A percentile compares a stretch with the other conserved stretches of the same genome.
phyloP scores from a whole-genome alignment of 192 early-diverging fungal genomes.

The Globomyces pollinis-pini region DNA sequence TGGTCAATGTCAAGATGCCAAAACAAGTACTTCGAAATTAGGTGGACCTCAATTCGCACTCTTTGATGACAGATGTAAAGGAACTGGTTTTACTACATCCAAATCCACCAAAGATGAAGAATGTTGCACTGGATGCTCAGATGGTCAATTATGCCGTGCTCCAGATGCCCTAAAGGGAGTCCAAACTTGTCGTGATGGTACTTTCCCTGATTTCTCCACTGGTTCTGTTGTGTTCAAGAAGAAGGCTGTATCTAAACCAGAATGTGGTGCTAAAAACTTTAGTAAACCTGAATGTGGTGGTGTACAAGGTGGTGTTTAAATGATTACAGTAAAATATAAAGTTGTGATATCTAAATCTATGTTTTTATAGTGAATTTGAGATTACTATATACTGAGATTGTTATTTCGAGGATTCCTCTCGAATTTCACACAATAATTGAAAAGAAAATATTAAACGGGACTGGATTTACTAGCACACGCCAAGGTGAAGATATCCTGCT shows the following conservation, averaged over 20 bases:
- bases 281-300: constrained; percentile 2
- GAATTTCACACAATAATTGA: too few relatives aligned
- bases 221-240: neutral
- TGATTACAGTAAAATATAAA: too few relatives aligned
- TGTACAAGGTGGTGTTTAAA: constrained; percentile 1
- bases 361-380: too few relatives aligned
- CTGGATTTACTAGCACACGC: too few relatives aligned
- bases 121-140: constrained; percentile 18
- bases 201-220: constrained; percentile 7
- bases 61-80: constrained; percentile 9
- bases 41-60: neutral
- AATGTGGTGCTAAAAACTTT: neutral
- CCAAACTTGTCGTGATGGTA: constrained; percentile 18
- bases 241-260: neutral
- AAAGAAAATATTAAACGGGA: too few relatives aligned
- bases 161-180: constrained; percentile 9
- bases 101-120: constrained; percentile 4
- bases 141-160: constrained; percentile 10
- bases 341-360: too few relatives aligned
- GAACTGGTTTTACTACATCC: constrained; percentile 4
- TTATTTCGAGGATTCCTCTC: too few relatives aligned
- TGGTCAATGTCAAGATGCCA: neutral
- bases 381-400: too few relatives aligned
- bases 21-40: neutral
- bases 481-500: too few relatives aligned